Base-by-base conservation (phyloP, 352 stramenopile species). In the Thraustochytrium sp. region DNA sequence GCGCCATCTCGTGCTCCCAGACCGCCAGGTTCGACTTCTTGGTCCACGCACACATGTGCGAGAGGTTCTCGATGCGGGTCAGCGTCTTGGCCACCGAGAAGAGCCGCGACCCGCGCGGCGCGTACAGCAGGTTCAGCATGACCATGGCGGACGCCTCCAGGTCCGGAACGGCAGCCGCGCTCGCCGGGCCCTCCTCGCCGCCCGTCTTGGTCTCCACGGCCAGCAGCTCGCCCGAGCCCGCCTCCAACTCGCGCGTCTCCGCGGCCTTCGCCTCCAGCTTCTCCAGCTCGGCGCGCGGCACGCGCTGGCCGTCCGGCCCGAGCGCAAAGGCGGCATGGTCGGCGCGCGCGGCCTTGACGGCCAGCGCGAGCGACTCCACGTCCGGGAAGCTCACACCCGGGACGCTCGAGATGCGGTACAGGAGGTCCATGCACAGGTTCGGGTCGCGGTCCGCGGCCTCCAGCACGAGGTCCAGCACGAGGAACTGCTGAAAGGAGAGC, bases 41-140 rank as follows among this genome's bases (percentile, higher is more conserved):
- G 74, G 90, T 94, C 92, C 92, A 96, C 21, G 95, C 90, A 34
- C 95, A 73, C n/a, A 96, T 89, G 76, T 96, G 91, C 11, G 92
- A 95, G 21, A 95, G 73, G 68, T 95, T 90, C 83, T 97, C 93
- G 2, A 96, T 84, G 0, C 91, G 89, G 78, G 85, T 86, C 0
- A 96, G 88, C 37, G 94, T 64, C 21, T 85, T 82, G n/a, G 84
- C 75, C 2, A 87, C 29, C 16, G 74, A 85, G 76, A 53, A 63
- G 42, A 64, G 64, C 11, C 44, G 59, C 21, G 64, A 85, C 44
- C 49, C 53, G 21, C 48, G 62, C 23, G 87, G 82, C 23, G 88
- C 89, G 73, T 95, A 89, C 21, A 95, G 82, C 42, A 94, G 78
- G 42, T 94, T 95, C 0, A 97, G 29, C 73, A 87, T 49, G 26